Conservation (phyloP, 108 stramenopile genomes). For the Stephanodiscus minutulus region DNA sequence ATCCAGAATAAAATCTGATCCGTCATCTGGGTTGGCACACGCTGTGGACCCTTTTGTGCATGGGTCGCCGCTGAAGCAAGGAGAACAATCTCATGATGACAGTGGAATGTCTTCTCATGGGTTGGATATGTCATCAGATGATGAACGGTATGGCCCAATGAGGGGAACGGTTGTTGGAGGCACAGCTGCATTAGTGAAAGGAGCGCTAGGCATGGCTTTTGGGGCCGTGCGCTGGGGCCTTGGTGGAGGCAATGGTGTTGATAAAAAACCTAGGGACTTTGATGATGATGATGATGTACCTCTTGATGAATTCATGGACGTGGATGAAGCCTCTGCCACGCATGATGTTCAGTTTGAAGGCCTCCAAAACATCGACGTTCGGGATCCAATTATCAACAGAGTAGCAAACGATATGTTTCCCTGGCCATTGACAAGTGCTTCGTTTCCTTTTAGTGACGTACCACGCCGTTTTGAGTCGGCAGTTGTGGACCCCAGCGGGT, state of each 20-base stretch:
- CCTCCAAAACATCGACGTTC: not conserved
- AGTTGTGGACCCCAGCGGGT: slow-evolving; percentile 70
- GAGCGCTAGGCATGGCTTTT: slow-evolving; percentile 52
- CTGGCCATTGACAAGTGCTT: slow-evolving; percentile 34
- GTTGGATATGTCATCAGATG: slow-evolving; percentile 27
- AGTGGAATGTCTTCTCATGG: slow-evolving; percentile 1
- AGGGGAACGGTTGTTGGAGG: slow-evolving; percentile 50
- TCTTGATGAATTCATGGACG: slow-evolving; percentile 37
- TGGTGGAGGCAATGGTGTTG: slow-evolving; percentile 27
- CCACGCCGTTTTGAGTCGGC: slow-evolving; percentile 70
- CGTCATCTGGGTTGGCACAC: not conserved
- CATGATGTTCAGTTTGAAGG: slow-evolving; percentile 8
- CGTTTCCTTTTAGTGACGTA: slow-evolving; percentile 62
- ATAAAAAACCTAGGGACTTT: not conserved
- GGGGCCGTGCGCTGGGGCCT: slow-evolving; percentile 59
- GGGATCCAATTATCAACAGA: not conserved
- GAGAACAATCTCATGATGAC: slow-evolving; percentile 6
- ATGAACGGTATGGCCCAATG: slow-evolving; percentile 26
- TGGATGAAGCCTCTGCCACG: slow-evolving; percentile 17
- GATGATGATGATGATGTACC: slow-evolving; percentile 17
- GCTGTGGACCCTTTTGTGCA: not conserved
- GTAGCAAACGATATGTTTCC: slow-evolving; percentile 35
- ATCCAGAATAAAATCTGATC: slow-evolving; percentile 28
- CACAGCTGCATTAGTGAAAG: slow-evolving; percentile 57
- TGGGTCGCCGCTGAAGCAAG: slow-evolving; percentile 5